A percentile compares a stretch with the other conserved stretches of the same genome.
Evolutionary conservation across 257 asterid species (phyloP).

Genomic region (Eustoma russellianum): DNA sequence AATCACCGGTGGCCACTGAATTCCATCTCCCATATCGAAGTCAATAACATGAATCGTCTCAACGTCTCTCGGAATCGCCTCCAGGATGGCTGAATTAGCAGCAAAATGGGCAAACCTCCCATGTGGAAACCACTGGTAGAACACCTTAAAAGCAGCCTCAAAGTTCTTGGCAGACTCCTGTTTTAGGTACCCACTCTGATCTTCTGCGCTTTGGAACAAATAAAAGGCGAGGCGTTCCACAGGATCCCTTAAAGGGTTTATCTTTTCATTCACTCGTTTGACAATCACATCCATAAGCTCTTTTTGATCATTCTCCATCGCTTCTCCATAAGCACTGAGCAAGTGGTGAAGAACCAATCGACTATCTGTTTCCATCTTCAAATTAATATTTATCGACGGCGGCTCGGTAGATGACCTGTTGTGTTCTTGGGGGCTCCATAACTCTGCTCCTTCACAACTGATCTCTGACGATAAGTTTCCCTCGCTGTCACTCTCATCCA

Average conservation of each 20-base stretch:
- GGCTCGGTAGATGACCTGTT: conserved; percentile 5
- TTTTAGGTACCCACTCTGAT: conserved; percentile 29
- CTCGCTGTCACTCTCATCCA: conserved; percentile 26
- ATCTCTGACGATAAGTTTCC: conserved; percentile 18
- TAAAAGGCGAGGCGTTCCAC: conserved; percentile 48
- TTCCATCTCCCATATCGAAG: conserved; percentile 30
- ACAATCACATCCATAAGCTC: conserved; percentile 41
- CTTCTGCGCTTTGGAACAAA: conserved; percentile 32
- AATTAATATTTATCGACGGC: conserved; percentile 6
- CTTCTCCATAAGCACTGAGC: conserved; percentile 51
- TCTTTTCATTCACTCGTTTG: conserved; percentile 32
- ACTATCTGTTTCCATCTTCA: conserved; percentile 25
- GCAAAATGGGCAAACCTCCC: conserved; percentile 33
- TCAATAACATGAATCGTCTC: conserved; percentile 22
- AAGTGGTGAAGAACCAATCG: conserved; percentile 38
- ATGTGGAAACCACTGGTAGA: conserved; percentile 31
- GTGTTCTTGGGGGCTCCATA: conserved; percentile 20
- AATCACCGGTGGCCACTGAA: conserved; percentile 45
- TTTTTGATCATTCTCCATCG: conserved; percentile 39
- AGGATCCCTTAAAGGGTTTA: conserved; percentile 38
- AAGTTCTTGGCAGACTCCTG: conserved; percentile 45
- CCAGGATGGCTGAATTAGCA: conserved; percentile 29
- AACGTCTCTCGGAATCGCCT: conserved; percentile 20
- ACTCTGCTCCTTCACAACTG: conserved; percentile 9
- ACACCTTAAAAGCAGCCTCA: conserved; percentile 34